Conservation (phyloP, 2,329 filamentous ascomycete genomes). For the Fusarium buxicola region DNA sequence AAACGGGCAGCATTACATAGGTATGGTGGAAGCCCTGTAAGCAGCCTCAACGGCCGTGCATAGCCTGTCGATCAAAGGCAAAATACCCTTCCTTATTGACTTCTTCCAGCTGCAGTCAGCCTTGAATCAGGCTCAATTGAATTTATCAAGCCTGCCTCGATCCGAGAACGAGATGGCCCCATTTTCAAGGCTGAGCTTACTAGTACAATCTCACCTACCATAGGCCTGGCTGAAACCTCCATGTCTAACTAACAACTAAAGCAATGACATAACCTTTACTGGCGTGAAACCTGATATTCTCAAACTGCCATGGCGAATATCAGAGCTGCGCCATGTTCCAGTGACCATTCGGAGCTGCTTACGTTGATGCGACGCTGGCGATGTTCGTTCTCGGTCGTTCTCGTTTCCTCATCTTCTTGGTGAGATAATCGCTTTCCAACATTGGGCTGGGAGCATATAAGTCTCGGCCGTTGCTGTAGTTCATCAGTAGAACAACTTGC, state of each 20-base stretch:
- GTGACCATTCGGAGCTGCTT: background rate
- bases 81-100: background rate
- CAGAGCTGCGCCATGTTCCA: background rate
- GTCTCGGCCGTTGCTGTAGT: background rate
- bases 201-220: background rate
- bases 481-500: background rate
- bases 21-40: background rate
- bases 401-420: background rate
- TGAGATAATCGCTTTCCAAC: background rate
- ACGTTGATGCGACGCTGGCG: background rate
- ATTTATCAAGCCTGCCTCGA: background rate
- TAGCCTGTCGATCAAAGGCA: background rate
- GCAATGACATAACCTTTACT: no score
- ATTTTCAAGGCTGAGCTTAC: slow-evolving; percentile 5
- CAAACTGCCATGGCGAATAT: background rate
- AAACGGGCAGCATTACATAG: slow-evolving; percentile 13
- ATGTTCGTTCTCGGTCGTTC: background rate
- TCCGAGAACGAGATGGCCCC: slow-evolving; percentile 18
- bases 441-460: slow-evolving; percentile 1
- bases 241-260: background rate
- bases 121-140: background rate
- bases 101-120: no score
- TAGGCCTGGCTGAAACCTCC: background rate
- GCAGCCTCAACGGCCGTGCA: background rate
- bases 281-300: background rate